Evolutionary conservation across 2,329 filamentous ascomycete genomes (phyloP), one percentile per base, ranked within the genome.

Genomic region (Leptodontidium sp.): DNA sequence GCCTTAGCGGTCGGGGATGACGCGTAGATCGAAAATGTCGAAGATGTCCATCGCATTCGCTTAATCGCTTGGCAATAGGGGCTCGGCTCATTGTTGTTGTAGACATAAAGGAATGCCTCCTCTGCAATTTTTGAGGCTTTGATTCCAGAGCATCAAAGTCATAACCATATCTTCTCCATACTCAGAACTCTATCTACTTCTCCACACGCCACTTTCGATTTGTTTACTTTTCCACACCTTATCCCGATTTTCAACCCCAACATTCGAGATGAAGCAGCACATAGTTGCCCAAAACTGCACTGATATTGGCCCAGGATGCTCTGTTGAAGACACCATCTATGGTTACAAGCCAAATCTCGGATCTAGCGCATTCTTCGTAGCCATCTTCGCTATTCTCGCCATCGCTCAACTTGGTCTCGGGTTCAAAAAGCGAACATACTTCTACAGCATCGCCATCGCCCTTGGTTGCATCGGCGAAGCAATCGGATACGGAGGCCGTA

Each of bases 341-440:
- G 86, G 86, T 61, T 89, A 89, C 78, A 82, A 82, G 50, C 87
- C 87, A 14, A 87, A 85, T 75, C 77, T 83, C 14, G 85, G 84
- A 61, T 81, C 84, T 71, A 86, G 87, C 75, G 80, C 82, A 74
- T 87, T 88, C 77, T 86, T 89, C 75, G 78, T 83, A 53, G 77
- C 83, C 67, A 81, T 78, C 43, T 89, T 87, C 69, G 84, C 80
- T 11, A 40, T 85, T 2, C 79, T 80, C 9, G 75, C 80, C 7
- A 32, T 87, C n/a, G 77, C 78, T 7, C 80, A 85, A 24, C 63
- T 84, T 21, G 72, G 72, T 38, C 71, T 84, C 11, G 84, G 85
- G 6, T 69, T 83, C 9, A 81, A 80, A 79, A 85, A 84, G 74
- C 81, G 79, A 73, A 88, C 86, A 12, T 88, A 84, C 81, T 82